Percentiles rank a stretch among this genome's conserved stretches.
These are phyloP conservation scores for Capsicum pubescens DNA, from an alignment of 257 asterid genomes.

Conservation along the genomic window DNA sequence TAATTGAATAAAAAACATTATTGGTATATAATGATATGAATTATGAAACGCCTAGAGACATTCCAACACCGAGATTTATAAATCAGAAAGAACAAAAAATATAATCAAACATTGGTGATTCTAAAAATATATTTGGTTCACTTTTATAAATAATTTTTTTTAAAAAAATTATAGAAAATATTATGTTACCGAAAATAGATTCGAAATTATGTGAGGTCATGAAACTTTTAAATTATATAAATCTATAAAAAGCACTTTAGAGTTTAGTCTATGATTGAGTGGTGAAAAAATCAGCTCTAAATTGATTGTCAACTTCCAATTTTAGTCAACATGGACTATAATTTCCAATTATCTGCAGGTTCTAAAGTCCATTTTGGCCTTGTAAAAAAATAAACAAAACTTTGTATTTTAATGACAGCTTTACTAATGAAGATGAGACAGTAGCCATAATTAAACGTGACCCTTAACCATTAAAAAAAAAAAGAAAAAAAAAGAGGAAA, in stretches of 20 bases:
- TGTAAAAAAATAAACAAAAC: background rate
- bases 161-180: too few species aligned
- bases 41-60: too few species aligned
- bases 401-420: background rate
- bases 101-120: background rate
- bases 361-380: background rate
- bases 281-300: background rate
- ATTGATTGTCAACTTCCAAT: background rate
- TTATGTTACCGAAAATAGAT: background rate
- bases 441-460: constrained; percentile 1
- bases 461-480: background rate
- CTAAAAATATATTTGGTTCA: too few species aligned
- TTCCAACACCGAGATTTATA: too few species aligned
- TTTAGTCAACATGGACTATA: background rate
- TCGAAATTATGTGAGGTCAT: background rate
- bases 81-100: too few species aligned
- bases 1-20: too few species aligned
- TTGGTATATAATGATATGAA: too few species aligned
- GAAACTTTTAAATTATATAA: background rate
- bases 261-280: background rate
- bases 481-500: background rate
- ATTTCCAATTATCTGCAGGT: background rate
- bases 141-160: too few species aligned
- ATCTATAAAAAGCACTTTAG: background rate
- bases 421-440: background rate